phyloP scores from a whole-genome alignment of 106 monocot species.

The Agapanthus africanus region DNA sequence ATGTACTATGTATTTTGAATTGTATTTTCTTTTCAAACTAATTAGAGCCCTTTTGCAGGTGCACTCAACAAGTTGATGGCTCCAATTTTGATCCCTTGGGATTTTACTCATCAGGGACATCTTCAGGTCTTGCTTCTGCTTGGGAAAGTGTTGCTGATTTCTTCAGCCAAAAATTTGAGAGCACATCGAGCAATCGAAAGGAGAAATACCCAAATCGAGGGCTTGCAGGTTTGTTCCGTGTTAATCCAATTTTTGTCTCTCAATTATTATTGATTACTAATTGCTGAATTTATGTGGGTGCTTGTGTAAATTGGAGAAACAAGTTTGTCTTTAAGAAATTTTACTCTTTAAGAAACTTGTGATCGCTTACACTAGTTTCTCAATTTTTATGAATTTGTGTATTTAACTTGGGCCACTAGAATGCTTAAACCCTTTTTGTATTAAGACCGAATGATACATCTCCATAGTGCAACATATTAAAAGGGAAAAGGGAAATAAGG shows the following conservation, averaged over 20 bases:
- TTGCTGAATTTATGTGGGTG: neutral
- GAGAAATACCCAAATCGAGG: conserved; percentile 71
- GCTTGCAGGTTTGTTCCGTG: conserved; percentile 80
- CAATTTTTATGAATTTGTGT: too few relatives aligned
- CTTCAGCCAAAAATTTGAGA: conserved; percentile 59
- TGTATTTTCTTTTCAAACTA: too few relatives aligned
- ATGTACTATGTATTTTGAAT: too few relatives aligned
- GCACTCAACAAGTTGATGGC: conserved; percentile 17
- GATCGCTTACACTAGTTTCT: too few relatives aligned
- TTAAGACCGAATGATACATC: too few relatives aligned
- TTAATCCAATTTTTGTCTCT: too few relatives aligned
- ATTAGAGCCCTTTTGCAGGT: conserved; percentile 25
- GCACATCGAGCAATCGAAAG: conserved; percentile 46
- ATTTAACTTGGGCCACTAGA: too few relatives aligned
- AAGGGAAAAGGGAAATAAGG: too few relatives aligned
- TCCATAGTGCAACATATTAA: too few relatives aligned
- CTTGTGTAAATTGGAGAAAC: neutral
- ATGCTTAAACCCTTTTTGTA: too few relatives aligned
- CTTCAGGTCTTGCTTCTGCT: conserved; percentile 23
- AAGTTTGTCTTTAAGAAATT: neutral
- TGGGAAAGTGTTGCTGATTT: conserved; percentile 42
- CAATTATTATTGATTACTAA: neutral
- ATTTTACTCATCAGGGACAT: conserved; percentile 34
- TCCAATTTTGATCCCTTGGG: conserved; percentile 75
- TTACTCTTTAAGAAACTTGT: neutral